Evolutionary conservation across 2,329 filamentous ascomycete genomes (phyloP), one percentile per base, ranked within the genome.

Genomic region (Reticulascus tulasneorum): DNA sequence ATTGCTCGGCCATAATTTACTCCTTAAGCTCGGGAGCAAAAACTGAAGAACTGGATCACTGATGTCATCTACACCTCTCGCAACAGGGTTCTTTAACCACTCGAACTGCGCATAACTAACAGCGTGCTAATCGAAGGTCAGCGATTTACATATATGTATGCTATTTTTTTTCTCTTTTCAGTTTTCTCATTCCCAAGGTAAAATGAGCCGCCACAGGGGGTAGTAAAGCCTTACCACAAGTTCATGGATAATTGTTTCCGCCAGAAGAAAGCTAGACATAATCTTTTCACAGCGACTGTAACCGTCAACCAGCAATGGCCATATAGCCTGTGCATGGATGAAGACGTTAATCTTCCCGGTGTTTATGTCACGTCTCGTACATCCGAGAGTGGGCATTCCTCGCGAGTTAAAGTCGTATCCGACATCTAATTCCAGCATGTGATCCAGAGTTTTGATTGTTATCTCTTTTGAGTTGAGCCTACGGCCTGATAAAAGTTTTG

Each of bases 171-270:
- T 7, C 9, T 30, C 9, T 17, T 17, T 11, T 3, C 11, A 24
- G 9, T 15, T 12, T 23, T 8, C 11, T 23, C 23, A 3, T n/a
- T 22, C 4, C 12, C 12, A 11, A 3, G 26, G 5, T 3, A 25
- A 19, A 12, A 18, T 18, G 15, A 11, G 10, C 8, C 11, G 20
- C 16, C 1, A 33, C 17, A 5, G 16, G 23, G 7, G 12, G n/a
- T 15, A 20, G 15, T 10, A 15, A 32, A n/a, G n/a, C n/a, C 54
- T 48, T 29, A 56, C 55, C 29, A 52, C 49, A 7, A 58, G 17
- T 34, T 59, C 55, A 16, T 58, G 55, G 9, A 48, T 36, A 7
- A 59, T 24, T 4, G 50, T 49, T 2, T 29, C 20, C 3, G 52
- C 49, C 10, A 53, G 20, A 9, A 44, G 23, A 22, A 46, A 37